Base-by-base conservation (phyloP, 2,329 filamentous ascomycete genomes). In the Trichoderma simmonsii region DNA sequence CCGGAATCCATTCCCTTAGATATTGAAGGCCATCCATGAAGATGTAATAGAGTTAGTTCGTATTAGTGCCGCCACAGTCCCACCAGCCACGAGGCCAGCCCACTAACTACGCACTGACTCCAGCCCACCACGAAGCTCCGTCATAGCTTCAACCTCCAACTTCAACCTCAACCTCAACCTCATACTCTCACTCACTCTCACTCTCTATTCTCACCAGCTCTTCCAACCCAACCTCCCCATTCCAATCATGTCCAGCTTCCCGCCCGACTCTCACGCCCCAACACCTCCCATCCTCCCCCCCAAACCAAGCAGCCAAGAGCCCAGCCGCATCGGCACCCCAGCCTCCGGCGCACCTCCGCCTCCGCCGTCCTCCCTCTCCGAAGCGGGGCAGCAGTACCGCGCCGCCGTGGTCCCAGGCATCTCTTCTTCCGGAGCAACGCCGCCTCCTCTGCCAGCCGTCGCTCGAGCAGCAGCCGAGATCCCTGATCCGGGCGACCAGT, bases 251-350 rank as follows among this genome's bases (percentile, higher is more conserved):
- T 73, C 77, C 21, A 79, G 75, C 77, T 78, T 77, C 65, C 75
- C 78, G 3, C 72, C 78, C 24, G 79, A 79, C 30, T 70, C 75
- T 6, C 77, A 77, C 65, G 75, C 73, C 70, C 77, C 77, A 18
- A 81, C 80, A 6, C 91, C 92, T 30, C 92, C 92, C 0, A 86
- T 90, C 9, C 91, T 90, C 18, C 92, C 92, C 2, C 92, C 92
- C 1, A 94, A 94, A 79, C 90, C 91, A 18, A 87, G 84, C 76
- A 91, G 88, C 80, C 90, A 91, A 79, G 91, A 93, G 75, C 83
- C 87, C 66, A 93, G 89, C 80, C 89, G 91, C 73, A 86, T 89
- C 74, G 87, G 87, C 77, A 93, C 91, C 28, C 91, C 92, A 1
- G 83, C 87, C 67, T 80, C 82, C 62, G 80, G 82, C 32, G 83